Evolutionary conservation across 306 rosid genomes (phyloP), one percentile per base, ranked within the genome.

Genomic region (Pterocarpus macrocarpus): DNA sequence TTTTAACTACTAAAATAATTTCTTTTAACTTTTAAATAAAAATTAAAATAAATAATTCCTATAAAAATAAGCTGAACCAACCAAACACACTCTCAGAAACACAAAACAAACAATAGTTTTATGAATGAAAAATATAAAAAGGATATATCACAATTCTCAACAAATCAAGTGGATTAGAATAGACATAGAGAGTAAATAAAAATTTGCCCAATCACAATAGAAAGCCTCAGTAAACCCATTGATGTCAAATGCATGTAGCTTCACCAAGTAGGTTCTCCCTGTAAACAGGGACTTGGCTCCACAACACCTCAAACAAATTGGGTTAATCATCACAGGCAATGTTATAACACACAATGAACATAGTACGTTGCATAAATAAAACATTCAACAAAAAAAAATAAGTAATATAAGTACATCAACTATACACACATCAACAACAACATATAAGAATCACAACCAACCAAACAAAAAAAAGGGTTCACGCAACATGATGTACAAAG

Each of bases 191-290:
- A 47, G 10, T 11, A 12, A 47, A 1, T 11, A 43, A 8, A 10
- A 47, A 11, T 47, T 22, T 22, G 28, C 28, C 28, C 28, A 22
- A 22, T 55, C 9, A 55, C 61, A 55, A n/a, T 4, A 55, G 28
- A 55, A 52, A 13, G 82, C 85, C 87, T 86, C 88, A 79, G 82
- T 10, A 38, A 80, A 85, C 76, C 87, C 90, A 76, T 62, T 70
- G 0, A 78, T 38, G 14, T 87, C 97, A 79, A 70, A 71, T 68
- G 73, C 86, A 83, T 75, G 88, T 30, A 12, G 85, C 69, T 87
- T 87, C 90, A 61, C 87, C 88, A 77, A 87, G 91, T 73, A 79
- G 94, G 92, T 92, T 90, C 92, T 63, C 91, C 97, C 87, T 87
- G 82, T 35, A 77, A 78, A 78, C 91, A 86, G 84, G 90, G 86